These are phyloP conservation scores for Aspergillus fructus DNA, from an alignment of 2,329 filamentous ascomycete genomes.

Conservation along the genomic window DNA sequence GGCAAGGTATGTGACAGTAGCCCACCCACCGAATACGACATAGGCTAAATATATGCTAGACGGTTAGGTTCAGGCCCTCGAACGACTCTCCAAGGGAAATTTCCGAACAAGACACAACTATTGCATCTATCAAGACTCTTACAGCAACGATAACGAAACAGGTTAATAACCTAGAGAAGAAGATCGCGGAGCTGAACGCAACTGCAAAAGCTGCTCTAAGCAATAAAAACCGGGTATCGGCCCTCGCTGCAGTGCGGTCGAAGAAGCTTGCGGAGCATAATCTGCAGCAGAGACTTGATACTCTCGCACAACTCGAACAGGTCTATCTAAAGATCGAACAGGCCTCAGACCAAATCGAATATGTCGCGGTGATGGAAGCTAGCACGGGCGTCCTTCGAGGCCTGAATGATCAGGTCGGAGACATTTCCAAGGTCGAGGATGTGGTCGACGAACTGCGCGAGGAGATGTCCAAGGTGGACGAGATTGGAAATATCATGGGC, in stretches of 20 bases:
- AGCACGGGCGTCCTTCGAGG: slow-evolving; percentile 69
- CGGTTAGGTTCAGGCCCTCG: slow-evolving; percentile 69
- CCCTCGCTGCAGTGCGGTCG: slow-evolving; percentile 74
- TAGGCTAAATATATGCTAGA: slow-evolving; percentile 43
- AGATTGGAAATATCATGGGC: slow-evolving; percentile 74
- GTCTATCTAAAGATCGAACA: slow-evolving; percentile 81
- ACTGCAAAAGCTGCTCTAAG: slow-evolving; percentile 69
- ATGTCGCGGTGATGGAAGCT: slow-evolving; percentile 78
- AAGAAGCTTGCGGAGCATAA: slow-evolving; percentile 80
- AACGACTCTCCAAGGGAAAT: slow-evolving; percentile 55
- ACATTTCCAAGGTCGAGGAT: slow-evolving; percentile 70
- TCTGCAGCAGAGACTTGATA: slow-evolving; percentile 68
- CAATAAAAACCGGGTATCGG: slow-evolving; percentile 71
- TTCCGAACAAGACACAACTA: slow-evolving; percentile 74
- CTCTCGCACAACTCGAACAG: slow-evolving; percentile 77
- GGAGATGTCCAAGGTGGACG: slow-evolving; percentile 78
- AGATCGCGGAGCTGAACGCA: slow-evolving; percentile 49
- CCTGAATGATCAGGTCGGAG: slow-evolving; percentile 76
- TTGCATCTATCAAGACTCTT: slow-evolving; percentile 76
- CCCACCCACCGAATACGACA: background rate
- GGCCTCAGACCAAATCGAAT: slow-evolving; percentile 78
- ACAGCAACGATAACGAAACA: slow-evolving; percentile 66
- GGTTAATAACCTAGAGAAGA: slow-evolving; percentile 62
- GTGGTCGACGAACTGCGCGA: slow-evolving; percentile 74
- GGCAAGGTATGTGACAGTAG: slow-evolving; percentile 38